Base-by-base conservation (phyloP, 148 eudicot genomes). In the Vaccinium vitisidaea region DNA sequence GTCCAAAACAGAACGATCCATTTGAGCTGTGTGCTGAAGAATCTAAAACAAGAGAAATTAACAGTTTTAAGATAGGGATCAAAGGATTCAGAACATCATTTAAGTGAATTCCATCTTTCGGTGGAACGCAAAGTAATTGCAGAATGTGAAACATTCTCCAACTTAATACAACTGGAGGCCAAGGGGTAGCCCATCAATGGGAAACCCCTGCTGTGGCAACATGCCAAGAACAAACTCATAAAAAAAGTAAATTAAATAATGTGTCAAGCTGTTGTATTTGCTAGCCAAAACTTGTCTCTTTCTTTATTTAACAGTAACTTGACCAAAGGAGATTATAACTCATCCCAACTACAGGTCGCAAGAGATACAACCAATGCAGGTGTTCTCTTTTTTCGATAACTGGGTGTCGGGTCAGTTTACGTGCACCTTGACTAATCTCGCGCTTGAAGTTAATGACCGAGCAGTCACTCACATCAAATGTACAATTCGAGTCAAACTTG, bases 1-100 rank as follows among this genome's bases (percentile, higher is more conserved):
- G 81, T 91, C 96, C 46, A 93, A 82, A n/a, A 93, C 89, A 84
- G 92, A 90, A 58, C 91, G 92, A 77, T 96, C 93, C 98, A 93
- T 96, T 87, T 12, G 83, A 67, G 55, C 23, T 67, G 82, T 52
- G 32, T 81, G 81, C 93, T 88, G 87, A 82, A 71, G 78, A 59
- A 83, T 30, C 23, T 6, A 46, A 30, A 16, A 25, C 55, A 48
- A n/a, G 46, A 58, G 18, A 81, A 61, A 81, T 74, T 52, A 71
- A 21, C 54, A 70, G 27, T 15, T 19, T 71, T 18, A 70, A 74
- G 5, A 59, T 76, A 30, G 48, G 61, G 39, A 49, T 13, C 61
- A 75, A 25, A 36, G 3, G 39, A 36, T 36, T 36, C 39, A 36
- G 39, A 12, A 56, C 36, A 63, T 8, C 74, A 79, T 65, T 9